Evolutionary conservation across 176 grass and related monocot species (phyloP), one percentile per base, ranked within the genome.

Genomic region (Typha latifolia): DNA sequence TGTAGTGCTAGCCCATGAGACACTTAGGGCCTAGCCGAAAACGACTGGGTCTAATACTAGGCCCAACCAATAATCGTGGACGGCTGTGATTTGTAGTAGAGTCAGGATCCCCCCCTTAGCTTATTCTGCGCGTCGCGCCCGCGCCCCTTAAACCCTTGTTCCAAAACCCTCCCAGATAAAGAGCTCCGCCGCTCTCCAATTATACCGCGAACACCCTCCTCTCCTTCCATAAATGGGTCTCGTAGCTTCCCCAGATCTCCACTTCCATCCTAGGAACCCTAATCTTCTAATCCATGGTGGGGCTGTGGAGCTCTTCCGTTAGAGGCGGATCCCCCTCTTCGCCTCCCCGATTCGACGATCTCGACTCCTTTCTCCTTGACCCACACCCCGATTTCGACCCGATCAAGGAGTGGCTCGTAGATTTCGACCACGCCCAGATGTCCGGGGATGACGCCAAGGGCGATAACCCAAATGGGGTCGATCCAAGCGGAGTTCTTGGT

Each of bases 331-430:
- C 50, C 3, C 47, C 24, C 52, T n/a, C 51, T 31, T 67, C 67
- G 19, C 1, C n/a, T 43, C n/a, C 74, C 14, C 64, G 48, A 4
- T 49, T 69, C 48, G 74, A 68, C 64, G 74, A 77, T 21, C 47
- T 77, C 19, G 64, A 77, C 29, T 34, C 50, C 64, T 55, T 77
- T 51, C 74, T 77, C 26, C 53, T 59, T 21, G n/a, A 55, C 51
- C 51, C 34, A 34, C 34, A 47, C 65, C 11, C 62, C 14, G 12
- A 49, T 23, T 96, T 96, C 75, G 92, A 96, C 64, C 88, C 92
- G 4, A 48, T 90, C 52, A 66, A 84, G 70, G 85, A 81, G 92
- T 96, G 92, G 92, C 82, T 96, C 43, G 18, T 91, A 56, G 92
- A 89, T 64, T 72, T 79, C 68, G 84, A 87, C 74, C 48, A 43